Evolutionary conservation across 345 rosid genomes (phyloP).

Genomic region (Durio zibethinus): DNA sequence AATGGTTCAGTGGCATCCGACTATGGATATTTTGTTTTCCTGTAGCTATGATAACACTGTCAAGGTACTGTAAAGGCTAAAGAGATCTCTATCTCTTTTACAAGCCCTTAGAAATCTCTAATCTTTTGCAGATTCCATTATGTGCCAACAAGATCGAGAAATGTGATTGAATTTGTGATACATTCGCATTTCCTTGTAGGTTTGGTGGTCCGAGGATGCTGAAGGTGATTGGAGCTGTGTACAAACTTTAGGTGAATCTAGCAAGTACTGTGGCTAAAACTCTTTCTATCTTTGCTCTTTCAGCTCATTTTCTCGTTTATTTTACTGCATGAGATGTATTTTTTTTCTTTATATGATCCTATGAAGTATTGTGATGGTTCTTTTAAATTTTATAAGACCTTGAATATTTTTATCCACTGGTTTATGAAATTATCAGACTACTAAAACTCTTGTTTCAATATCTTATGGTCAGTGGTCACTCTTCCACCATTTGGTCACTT

Average conservation of each 20-base stretch:
- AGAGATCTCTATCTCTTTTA: background rate
- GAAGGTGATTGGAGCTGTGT: slow-evolving; percentile 75
- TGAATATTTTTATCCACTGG: background rate
- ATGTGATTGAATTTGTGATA: slow-evolving; percentile 7
- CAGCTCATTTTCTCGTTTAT: background rate
- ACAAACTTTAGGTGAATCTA: slow-evolving; percentile 72
- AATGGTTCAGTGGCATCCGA: slow-evolving; percentile 96
- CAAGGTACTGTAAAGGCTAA: slow-evolving; percentile 49
- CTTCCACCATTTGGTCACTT: slow-evolving; percentile 87
- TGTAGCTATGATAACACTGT: slow-evolving; percentile 89
- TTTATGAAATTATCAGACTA: slow-evolving; percentile 7
- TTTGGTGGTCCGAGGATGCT: slow-evolving; percentile 92
- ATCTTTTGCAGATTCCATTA: background rate
- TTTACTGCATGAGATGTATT: background rate
- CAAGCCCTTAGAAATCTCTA: background rate
- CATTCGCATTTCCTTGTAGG: slow-evolving; percentile 38
- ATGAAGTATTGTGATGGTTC: slow-evolving; percentile 1
- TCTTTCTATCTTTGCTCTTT: slow-evolving; percentile 9
- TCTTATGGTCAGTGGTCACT: slow-evolving; percentile 65
- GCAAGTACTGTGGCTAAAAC: slow-evolving; percentile 45
- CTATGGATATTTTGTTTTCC: slow-evolving; percentile 76
- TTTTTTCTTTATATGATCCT: background rate
- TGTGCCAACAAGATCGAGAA: background rate
- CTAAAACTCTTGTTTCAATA: slow-evolving; percentile 14
- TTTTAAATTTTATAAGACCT: background rate